Conservation (phyloP, 116 monocot genomes). For the Zostera marina region DNA sequence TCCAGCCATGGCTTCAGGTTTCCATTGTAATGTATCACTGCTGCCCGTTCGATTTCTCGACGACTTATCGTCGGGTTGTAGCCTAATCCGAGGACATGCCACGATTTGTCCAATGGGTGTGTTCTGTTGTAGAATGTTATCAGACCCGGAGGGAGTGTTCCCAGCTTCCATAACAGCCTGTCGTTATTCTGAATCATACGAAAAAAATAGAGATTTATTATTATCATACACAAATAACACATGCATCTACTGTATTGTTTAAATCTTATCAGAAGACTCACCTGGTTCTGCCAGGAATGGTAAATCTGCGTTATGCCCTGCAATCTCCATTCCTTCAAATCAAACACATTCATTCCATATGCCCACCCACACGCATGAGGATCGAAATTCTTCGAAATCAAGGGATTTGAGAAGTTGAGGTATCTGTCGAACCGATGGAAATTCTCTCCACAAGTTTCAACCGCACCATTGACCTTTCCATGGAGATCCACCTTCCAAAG, state of each 20-base stretch:
- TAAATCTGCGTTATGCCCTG: slow-evolving; percentile 35
- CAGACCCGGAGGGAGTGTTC: slow-evolving; percentile 20
- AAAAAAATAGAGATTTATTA: no score
- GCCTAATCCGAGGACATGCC: slow-evolving; percentile 27
- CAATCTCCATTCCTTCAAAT: slow-evolving; percentile 60
- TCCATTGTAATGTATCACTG: slow-evolving; percentile 28
- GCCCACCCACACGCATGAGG: slow-evolving; percentile 61
- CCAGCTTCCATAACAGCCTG: slow-evolving; percentile 18
- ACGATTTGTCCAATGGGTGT: slow-evolving; percentile 13
- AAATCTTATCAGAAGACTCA: slow-evolving; percentile 16
- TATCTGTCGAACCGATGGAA: slow-evolving; percentile 40
- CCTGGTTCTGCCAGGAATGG: slow-evolving; percentile 57
- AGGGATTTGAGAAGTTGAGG: slow-evolving; percentile 54
- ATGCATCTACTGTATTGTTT: neutral
- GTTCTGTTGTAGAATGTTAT: slow-evolving; percentile 24
- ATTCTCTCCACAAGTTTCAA: slow-evolving; percentile 48
- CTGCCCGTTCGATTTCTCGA: slow-evolving; percentile 16
- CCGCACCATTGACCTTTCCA: slow-evolving; percentile 80
- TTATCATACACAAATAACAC: neutral
- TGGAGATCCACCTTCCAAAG: slow-evolving; percentile 64
- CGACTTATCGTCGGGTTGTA: slow-evolving; percentile 15
- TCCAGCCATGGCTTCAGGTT: slow-evolving; percentile 34
- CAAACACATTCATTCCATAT: slow-evolving; percentile 91
- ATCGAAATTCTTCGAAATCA: slow-evolving; percentile 43
- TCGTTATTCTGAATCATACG: slow-evolving; percentile 19